These are phyloP conservation scores for Trichoderma lentiforme DNA, from an alignment of 2,329 filamentous ascomycete species.

Conservation along the genomic window DNA sequence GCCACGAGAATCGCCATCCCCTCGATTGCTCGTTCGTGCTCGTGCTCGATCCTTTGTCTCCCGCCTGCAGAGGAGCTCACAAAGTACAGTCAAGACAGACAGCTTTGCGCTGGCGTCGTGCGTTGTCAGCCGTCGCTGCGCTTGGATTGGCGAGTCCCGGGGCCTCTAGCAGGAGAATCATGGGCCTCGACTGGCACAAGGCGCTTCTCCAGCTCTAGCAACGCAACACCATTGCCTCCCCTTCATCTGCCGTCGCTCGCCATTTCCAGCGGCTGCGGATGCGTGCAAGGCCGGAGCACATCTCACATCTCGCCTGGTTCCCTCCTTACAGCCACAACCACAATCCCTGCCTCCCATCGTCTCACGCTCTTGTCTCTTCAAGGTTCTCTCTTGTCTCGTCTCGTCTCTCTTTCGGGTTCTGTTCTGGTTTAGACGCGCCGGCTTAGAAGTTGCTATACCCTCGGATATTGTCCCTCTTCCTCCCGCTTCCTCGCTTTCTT, in stretches of 20 bases:
- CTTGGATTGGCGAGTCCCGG: conserved; percentile 17
- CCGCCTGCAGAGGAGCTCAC: background rate
- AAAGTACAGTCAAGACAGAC: background rate
- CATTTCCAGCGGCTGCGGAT: conserved; percentile 26
- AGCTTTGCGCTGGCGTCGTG: conserved; percentile 17
- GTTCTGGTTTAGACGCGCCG: conserved; percentile 38
- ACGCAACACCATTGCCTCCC: conserved; percentile 21
- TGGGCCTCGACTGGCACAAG: conserved; percentile 35
- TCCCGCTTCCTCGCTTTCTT: conserved; percentile 28
- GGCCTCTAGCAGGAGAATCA: conserved; percentile 26
- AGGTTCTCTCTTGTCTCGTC: conserved; percentile 1
- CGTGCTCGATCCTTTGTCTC: background rate
- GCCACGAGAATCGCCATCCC: background rate
- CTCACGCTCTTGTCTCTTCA: conserved; percentile 21
- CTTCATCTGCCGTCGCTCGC: conserved; percentile 7
- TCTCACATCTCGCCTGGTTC: conserved; percentile 11
- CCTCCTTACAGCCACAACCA: conserved; percentile 18
- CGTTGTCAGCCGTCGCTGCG: conserved; percentile 16
- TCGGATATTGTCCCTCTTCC: conserved; percentile 17
- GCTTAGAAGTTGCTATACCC: conserved; percentile 37
- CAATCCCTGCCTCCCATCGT: conserved; percentile 20
- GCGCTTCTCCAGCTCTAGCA: conserved; percentile 23
- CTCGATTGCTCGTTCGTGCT: background rate
- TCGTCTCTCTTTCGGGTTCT: conserved; percentile 29
- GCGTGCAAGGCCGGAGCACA: conserved; percentile 21